phyloP scores from a whole-genome alignment of 2,329 filamentous ascomycete species.

The Rhytidhysteron rufulum region DNA sequence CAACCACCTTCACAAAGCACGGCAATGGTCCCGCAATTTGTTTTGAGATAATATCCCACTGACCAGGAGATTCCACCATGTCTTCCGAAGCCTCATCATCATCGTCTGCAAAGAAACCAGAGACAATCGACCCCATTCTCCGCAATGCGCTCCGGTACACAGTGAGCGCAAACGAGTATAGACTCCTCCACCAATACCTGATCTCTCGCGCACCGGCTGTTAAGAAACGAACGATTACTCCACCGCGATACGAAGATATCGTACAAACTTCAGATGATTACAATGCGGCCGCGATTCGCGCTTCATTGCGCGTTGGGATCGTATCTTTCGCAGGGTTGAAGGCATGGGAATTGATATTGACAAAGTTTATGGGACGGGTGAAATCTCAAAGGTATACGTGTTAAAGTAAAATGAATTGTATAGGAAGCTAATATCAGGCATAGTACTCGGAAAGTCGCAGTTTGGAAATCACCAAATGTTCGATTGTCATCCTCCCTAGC shows the following conservation, averaged over 20 bases:
- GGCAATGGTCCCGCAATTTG: background rate
- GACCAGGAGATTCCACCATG: slow-evolving; percentile 19
- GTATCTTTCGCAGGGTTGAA: slow-evolving; percentile 43
- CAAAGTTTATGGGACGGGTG: slow-evolving; percentile 33
- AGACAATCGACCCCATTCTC: slow-evolving; percentile 63
- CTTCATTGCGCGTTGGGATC: slow-evolving; percentile 43
- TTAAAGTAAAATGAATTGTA: no score
- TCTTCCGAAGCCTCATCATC: slow-evolving; percentile 24
- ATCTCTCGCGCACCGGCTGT: slow-evolving; percentile 66
- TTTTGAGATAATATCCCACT: no score
- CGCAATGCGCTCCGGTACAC: slow-evolving; percentile 86
- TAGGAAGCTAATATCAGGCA: no score
- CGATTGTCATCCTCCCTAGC: slow-evolving; percentile 80
- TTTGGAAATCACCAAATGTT: slow-evolving; percentile 61
- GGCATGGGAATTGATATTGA: slow-evolving; percentile 42
- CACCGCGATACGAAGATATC: slow-evolving; percentile 50
- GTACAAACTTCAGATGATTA: slow-evolving; percentile 45
- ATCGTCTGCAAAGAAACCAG: slow-evolving; percentile 21
- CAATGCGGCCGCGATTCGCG: slow-evolving; percentile 46
- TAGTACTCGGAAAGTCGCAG: slow-evolving; percentile 34
- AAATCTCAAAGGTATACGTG: slow-evolving; percentile 21
- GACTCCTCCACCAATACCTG: slow-evolving; percentile 76
- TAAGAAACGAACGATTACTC: slow-evolving; percentile 50
- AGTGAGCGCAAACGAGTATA: slow-evolving; percentile 78
- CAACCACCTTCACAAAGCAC: background rate